Evolutionary conservation across 345 rosid species (phyloP), one percentile per base, ranked within the genome.

Genomic region (Hevea brasiliensis): DNA sequence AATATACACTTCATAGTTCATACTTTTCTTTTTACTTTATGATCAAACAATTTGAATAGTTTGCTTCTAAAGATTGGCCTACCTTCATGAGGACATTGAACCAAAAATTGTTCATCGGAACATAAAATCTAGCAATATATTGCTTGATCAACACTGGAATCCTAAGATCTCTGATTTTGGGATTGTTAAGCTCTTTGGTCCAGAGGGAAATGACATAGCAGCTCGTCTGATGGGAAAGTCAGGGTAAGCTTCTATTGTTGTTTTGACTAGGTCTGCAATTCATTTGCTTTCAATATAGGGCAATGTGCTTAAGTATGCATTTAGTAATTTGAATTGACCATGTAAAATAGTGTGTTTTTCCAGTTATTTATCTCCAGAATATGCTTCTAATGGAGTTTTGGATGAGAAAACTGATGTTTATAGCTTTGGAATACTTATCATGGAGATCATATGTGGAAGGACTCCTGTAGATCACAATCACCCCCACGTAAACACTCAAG

Each of bases 101-200:
- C 94, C 89, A 21, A 86, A 76, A 23, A 83, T 90, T 9, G 59
- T 87, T 62, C 96, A 91, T 72, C 83, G 80, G 56, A 73, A 81
- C 71, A 10, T 93, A 41, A 85, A 87, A 80, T 86, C 97, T 6
- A 84, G 79, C 83, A 90, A 89, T 81, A 82, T 91, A 69, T 76
- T 89, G 73, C 86, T 93, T 20, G 94, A 93, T 85, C 87, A 81
- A 54, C 87, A 83, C 65, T 91, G 96, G 96, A 84, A 85, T 68
- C 88, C 92, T 7, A 91, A 85, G 86, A 85, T 93, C 72, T 82
- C 92, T 21, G 90, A 84, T 79, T 64, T 84, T 26, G 87, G 86
- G 35, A 81, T 86, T n/a, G 76, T 84, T 5, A 61, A 75, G 79
- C 78, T 80, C 59, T 66, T 76, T 40, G 67, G 75, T 61, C 70